Evolutionary conservation across 352 stramenopile genomes (phyloP), one percentile per base, ranked within the genome.

Genomic region (Phytophthora ohioensis): DNA sequence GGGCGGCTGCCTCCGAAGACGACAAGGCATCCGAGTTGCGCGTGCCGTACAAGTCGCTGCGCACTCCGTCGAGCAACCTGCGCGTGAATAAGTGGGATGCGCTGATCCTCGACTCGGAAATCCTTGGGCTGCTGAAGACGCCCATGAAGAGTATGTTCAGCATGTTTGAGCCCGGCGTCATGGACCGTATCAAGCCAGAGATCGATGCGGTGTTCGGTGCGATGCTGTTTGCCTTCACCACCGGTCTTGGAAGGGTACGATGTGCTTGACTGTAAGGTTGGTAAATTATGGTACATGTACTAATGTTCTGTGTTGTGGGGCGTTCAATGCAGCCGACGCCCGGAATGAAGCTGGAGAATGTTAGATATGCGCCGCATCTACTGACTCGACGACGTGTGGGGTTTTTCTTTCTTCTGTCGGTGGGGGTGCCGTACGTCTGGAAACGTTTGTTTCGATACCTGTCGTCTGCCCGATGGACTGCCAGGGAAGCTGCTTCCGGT

Each of bases 51-150:
- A 54, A 62, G 7, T 67, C 67, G 12, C 73, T 91, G n/a, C 73
- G 75, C 5, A 76, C 79, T 36, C 78, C 82, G 12, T 77, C 60
- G 13, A 78, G 69, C 13, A 79, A 79, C 31, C 74, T 91, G 57
- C 84, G 86, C 17, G 86, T 95, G 67, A 95, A 94, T 76, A 95
- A 93, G 48, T 94, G 84, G 86, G 86, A 95, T 75, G 82, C 88
- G 39, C 66, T 83, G 46, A 92, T 94, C 61, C 71, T 95, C n/a
- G 86, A 95, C 60, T 76, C 74, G 36, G 88, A 95, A 70, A 92
- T 95, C 67, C 65, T 94, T 12, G 78, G 67, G 17, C 70, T 95
- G 69, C 84, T 95, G 67, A 92, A 93, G 63, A 68, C 62, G 11
- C 85, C 84, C 10, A 81, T 93, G 75, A 89, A 90, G 67, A 85